Base-by-base conservation (phyloP, 495 filamentous ascomycete species). In the Talaromyces proteolyticus region DNA sequence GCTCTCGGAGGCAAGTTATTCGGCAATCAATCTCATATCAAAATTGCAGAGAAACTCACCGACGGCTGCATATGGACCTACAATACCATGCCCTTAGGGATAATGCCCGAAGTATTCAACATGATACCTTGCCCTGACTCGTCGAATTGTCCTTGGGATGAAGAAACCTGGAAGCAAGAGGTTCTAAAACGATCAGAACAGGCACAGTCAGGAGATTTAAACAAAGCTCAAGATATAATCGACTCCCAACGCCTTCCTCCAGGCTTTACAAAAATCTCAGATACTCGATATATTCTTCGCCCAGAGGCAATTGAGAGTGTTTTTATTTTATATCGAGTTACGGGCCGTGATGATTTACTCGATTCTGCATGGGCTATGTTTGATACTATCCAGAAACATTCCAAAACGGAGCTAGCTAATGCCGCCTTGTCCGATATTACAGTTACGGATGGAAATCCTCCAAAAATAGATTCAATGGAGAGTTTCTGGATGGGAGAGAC, bases 61-160 rank as follows among this genome's bases (percentile, higher is more conserved):
- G 88, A 91, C 46, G 89, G 89, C 10, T 95, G 90, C 59, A 81
- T 87, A 11, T 93, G 87, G 89, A 79, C 84, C 1, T 91, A 91
- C 58, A 53, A 63, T 11, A 46, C 53, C 2, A 57, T 61, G 41
- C 68, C 66, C 0, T 34, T 61, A 4, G 70, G 69, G 0, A 67
- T 77, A 19, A 75, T 76, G 72, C 71, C 73, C 1, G 73, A 76
- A 49, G 59, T 63, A 1, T 62, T 67, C 40, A 53, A 68, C 36
- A 46, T 59, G 2, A 45, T 66, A 1, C 53, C 66, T 3, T 76
- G 74, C 42, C 55, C 62, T 3, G 58, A 63, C 4, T 50, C 53
- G 17, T 50, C 6, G 14, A 46, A 54, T 10, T 76, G 74, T 45
- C 55, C 57, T 1, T 78, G 68, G 68, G 65, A 66, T 44, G 59